Percentiles rank a stretch among this genome's conserved stretches.
Conservation (phyloP, 2,329 filamentous ascomycete genomes). For the Diaporthe nobilis region DNA sequence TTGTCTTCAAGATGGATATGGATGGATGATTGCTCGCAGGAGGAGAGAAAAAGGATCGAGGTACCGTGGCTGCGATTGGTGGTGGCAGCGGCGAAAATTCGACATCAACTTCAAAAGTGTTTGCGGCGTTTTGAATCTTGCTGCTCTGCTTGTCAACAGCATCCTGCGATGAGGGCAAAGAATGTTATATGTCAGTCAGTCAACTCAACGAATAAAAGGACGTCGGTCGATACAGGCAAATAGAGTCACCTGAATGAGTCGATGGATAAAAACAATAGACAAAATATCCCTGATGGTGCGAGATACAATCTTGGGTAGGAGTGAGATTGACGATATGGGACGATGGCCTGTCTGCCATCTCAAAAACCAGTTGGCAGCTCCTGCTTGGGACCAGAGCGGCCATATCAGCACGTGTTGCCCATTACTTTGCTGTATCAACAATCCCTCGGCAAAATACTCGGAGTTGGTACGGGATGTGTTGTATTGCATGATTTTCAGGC, state of each 20-base stretch:
- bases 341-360: neutral
- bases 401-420: neutral
- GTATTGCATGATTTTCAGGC: constrained; percentile 5
- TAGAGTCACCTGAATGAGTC: constrained; percentile 19
- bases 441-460: neutral
- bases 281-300: neutral
- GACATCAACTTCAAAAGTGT: constrained; percentile 35
- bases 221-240: neutral
- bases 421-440: neutral
- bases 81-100: neutral
- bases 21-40: neutral
- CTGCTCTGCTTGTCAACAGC: neutral
- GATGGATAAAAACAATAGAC: neutral
- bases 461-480: neutral
- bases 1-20: constrained; percentile 37
- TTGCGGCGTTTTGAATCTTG: constrained; percentile 23
- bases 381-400: neutral
- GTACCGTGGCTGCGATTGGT: neutral
- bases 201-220: neutral
- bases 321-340: neutral
- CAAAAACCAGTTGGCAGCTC: neutral
- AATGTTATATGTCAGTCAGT: constrained; percentile 1
- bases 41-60: neutral
- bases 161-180: constrained; percentile 2
- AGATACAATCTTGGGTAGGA: neutral